A percentile compares a stretch with the other conserved stretches of the same genome.
Evolutionary conservation across 2,329 filamentous ascomycete species (phyloP).

Genomic region (Aulographum hederae): DNA sequence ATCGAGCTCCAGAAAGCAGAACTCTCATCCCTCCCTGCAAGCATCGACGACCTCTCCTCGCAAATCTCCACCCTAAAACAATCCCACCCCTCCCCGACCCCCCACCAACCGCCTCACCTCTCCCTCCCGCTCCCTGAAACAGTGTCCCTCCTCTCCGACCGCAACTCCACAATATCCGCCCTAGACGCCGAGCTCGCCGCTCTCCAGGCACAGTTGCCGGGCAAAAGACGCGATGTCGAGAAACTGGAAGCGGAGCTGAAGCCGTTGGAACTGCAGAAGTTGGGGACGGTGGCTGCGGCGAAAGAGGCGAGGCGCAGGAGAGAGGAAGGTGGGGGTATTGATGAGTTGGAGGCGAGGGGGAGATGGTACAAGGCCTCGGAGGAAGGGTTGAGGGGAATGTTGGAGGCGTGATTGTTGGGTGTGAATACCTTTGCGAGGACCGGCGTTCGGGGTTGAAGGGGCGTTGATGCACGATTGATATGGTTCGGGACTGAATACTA

Average conservation of each 20-base stretch:
- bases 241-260: conserved; percentile 48
- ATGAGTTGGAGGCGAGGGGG: conserved; percentile 58
- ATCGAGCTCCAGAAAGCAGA: conserved; percentile 25
- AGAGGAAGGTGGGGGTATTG: conserved; percentile 44
- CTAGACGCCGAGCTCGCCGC: conserved; percentile 24
- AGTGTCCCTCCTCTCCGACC: conserved; percentile 17
- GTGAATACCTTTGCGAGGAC: too few species aligned
- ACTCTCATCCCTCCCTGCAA: not conserved
- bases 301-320: conserved; percentile 51
- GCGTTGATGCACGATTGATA: too few species aligned
- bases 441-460: too few species aligned
- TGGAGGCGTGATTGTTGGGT: too few species aligned
- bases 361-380: conserved; percentile 61
- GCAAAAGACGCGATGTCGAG: conserved; percentile 49
- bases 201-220: conserved; percentile 43
- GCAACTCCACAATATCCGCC: conserved; percentile 21
- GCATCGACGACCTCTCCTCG: not conserved
- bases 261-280: conserved; percentile 47
- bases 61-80: too few species aligned
- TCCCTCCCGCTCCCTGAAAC: conserved; percentile 26
- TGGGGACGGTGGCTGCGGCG: conserved; percentile 47
- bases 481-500: too few species aligned
- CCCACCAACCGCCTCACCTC: conserved; percentile 25
- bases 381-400: conserved; percentile 38
- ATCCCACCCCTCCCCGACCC: too few species aligned